phyloP scores from a whole-genome alignment of 306 rosid genomes.

The Dryas drummondii region DNA sequence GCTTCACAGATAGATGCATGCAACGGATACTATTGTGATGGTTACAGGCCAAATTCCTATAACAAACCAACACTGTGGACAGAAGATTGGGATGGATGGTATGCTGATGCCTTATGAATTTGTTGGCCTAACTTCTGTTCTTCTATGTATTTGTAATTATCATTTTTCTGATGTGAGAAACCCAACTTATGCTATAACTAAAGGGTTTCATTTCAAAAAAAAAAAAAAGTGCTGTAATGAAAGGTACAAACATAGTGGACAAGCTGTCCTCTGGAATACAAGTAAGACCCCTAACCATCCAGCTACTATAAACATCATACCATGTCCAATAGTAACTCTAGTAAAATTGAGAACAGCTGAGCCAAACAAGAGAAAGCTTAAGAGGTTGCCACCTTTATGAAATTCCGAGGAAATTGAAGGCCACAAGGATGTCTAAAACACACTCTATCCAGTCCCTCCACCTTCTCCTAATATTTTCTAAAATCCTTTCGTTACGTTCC shows the following conservation, averaged over 20 bases:
- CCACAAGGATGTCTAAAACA: no score
- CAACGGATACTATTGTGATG: conserved; percentile 94
- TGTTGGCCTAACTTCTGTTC: background rate
- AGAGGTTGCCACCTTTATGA: background rate
- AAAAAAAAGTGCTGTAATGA: background rate
- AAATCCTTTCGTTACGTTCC: no score
- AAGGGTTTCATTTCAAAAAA: no score
- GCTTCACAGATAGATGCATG: conserved; percentile 78
- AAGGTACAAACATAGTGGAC: background rate
- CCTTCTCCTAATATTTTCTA: no score
- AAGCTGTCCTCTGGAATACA: background rate
- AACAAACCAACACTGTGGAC: conserved; percentile 81
- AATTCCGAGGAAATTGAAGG: no score
- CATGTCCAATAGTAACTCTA: background rate
- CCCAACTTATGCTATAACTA: no score
- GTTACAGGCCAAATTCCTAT: conserved; percentile 76
- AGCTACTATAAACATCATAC: background rate
- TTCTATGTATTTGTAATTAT: background rate
- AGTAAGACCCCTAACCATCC: background rate
- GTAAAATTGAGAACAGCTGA: background rate
- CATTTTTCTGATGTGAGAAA: no score
- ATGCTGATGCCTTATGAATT: conserved; percentile 23
- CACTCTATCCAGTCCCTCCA: no score
- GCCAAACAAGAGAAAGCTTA: background rate
- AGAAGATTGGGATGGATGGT: conserved; percentile 99